Base-by-base conservation (phyloP, 805 yeast species). In the Metschnikowia borealis region DNA sequence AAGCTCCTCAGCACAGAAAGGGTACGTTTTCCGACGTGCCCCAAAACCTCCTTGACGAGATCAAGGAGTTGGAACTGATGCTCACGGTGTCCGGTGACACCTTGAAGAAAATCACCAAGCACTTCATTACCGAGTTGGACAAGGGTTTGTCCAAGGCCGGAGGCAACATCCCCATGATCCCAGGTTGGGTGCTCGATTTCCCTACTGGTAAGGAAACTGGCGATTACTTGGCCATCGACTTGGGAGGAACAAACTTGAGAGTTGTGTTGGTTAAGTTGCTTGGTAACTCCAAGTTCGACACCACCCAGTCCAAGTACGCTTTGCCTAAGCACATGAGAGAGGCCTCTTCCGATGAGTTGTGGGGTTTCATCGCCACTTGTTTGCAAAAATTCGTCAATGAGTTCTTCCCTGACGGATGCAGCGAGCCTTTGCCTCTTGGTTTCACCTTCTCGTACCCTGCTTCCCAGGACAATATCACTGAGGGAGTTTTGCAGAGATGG, bases 211-310 rank as follows among this genome's bases (percentile, higher is more conserved):
- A 82, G 59, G 99, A 92, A 70, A 79, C 78, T 38, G 99, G 99
- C 57, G 84, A 89, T 59, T 92, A 79, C 70, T 73, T 92, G 66
- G 97, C 98, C 47, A 86, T 94, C 53, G 99, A 92, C 69, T 80
- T 92, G 73, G 99, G 99, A 67, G 99, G 99, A 55, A 92, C 99
- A 55, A 92, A 92, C 74, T 79, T 92, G 69, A 83, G 99, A 68
- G 96, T 90, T 44, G 96, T 92, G 51, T 80, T 86, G 65, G 92
- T 92, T 62, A 83, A 82, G 55, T 78, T 92, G 61, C 82, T 83
- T 48, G 99, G 99, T 55, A 79, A 85, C 67, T 79, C 87, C 52
- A 82, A 87, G 62, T 92, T 92, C 64, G 94, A 87, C 66, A 85
- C 90, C 53, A 79, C 84, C 21, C 97, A 91, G 72, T 82, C 89